phyloP scores from a whole-genome alignment of 306 rosid species.

The Prunus padus region DNA sequence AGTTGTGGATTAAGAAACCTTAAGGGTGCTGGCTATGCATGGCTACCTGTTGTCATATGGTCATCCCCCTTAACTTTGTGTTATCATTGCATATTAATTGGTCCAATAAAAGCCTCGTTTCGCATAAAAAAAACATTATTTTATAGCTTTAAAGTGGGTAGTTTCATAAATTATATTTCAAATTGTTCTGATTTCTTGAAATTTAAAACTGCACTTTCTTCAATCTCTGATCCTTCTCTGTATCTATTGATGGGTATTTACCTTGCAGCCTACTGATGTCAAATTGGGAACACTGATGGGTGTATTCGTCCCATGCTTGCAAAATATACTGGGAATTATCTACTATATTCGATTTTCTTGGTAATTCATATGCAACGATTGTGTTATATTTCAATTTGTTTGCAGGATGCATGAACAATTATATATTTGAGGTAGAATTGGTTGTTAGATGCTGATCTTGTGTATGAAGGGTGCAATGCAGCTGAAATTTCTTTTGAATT shows the following conservation, averaged over 20 bases:
- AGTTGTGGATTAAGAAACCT: background rate
- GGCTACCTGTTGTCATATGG: background rate
- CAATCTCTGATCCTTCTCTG: conserved; percentile 20
- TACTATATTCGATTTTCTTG: conserved; percentile 97
- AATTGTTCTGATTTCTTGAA: background rate
- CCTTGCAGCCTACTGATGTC: conserved; percentile 61
- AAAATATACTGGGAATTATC: conserved; percentile 97
- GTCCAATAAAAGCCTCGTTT: background rate
- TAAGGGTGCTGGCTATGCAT: background rate
- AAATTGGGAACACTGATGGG: conserved; percentile 96
- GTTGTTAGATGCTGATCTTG: background rate
- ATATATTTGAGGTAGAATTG: background rate
- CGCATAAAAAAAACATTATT: background rate
- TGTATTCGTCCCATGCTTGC: conserved; percentile 92
- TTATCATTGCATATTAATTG: background rate
- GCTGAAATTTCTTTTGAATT: background rate
- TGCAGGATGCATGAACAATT: background rate
- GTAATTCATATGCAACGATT: conserved; percentile 40
- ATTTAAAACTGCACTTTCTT: background rate
- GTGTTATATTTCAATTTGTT: background rate
- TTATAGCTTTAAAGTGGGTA: too few relatives aligned
- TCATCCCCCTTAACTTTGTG: background rate
- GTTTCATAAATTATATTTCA: background rate
- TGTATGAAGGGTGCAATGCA: conserved; percentile 1
- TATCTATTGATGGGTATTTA: conserved; percentile 26